These are phyloP conservation scores for Keithomyces neogunnii DNA, from an alignment of 2,329 filamentous ascomycete genomes.

Conservation along the genomic window DNA sequence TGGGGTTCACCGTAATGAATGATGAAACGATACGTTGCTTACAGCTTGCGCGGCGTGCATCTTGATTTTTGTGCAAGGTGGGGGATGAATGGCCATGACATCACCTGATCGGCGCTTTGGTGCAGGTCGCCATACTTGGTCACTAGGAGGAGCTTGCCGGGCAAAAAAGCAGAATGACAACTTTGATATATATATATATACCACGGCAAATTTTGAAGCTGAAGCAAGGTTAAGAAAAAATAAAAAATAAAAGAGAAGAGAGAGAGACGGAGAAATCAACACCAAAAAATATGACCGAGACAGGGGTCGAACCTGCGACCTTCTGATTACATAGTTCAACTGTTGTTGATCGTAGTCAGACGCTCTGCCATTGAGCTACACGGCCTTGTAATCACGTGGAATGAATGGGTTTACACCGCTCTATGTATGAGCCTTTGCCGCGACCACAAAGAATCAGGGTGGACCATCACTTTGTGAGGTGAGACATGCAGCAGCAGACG, in stretches of 20 bases:
- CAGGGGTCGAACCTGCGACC: conserved; percentile 18
- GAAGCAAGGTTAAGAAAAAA: background rate
- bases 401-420: too few relatives aligned
- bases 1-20: background rate
- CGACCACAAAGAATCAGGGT: too few relatives aligned
- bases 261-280: background rate
- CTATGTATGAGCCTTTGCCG: too few relatives aligned
- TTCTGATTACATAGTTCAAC: conserved; percentile 9
- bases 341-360: conserved; percentile 28
- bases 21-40: background rate
- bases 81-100: background rate
- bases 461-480: too few relatives aligned
- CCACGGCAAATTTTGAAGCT: background rate
- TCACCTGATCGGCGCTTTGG: too few relatives aligned
- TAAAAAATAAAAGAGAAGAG: background rate
- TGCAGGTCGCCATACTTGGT: too few relatives aligned
- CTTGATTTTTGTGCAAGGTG: too few relatives aligned
- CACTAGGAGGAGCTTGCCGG: background rate
- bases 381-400: conserved; percentile 9
- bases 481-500: too few relatives aligned
- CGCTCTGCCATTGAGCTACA: conserved; percentile 34
- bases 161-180: background rate
- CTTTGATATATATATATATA: too few relatives aligned
- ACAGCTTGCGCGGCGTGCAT: background rate
- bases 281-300: conserved; percentile 9